A percentile compares a stretch with the other conserved stretches of the same genome.
Evolutionary conservation across 192 early-diverging fungal genomes (phyloP).

Genomic region (Geranomyces michiganensis): DNA sequence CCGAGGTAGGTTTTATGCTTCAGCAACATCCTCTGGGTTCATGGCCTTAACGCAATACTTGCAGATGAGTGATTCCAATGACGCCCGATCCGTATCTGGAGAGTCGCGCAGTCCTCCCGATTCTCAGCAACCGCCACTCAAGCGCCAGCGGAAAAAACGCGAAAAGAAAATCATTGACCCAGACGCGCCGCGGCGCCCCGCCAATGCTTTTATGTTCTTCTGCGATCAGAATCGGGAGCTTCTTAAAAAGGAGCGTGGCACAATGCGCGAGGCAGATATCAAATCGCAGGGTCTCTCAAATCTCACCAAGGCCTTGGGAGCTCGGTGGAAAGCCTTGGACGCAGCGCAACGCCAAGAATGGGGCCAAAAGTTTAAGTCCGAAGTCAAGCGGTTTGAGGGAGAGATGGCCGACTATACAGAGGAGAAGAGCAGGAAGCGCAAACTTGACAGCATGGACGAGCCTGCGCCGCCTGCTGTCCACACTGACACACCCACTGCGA

Average conservation of each 20-base stretch:
- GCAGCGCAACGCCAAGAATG: constrained; percentile 18
- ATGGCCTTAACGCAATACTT: not conserved
- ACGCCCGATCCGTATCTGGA: not conserved
- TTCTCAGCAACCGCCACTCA: not conserved
- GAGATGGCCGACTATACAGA: constrained; percentile 24
- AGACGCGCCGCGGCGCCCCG: constrained; percentile 37
- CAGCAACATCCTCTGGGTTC: not conserved
- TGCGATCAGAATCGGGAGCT: constrained; percentile 39
- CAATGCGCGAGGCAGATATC: constrained; percentile 9
- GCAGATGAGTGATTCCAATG: not conserved
- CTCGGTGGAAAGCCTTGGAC: constrained; percentile 21
- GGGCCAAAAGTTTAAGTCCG: constrained; percentile 2
- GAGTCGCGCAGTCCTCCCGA: constrained; percentile 11
- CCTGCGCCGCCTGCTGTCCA: no score
- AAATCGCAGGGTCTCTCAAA: constrained; percentile 26
- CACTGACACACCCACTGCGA: no score
- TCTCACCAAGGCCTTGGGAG: constrained; percentile 31
- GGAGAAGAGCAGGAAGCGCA: not conserved
- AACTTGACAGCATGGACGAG: no score
- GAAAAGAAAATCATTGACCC: constrained; percentile 30
- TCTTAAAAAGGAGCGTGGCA: constrained; percentile 34
- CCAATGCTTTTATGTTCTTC: constrained; percentile 43
- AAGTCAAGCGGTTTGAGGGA: constrained; percentile 22
- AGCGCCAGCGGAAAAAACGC: not conserved
- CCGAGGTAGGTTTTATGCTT: not conserved